Conservation (phyloP, 352 stramenopile species). For the Phytophthora pisi region DNA sequence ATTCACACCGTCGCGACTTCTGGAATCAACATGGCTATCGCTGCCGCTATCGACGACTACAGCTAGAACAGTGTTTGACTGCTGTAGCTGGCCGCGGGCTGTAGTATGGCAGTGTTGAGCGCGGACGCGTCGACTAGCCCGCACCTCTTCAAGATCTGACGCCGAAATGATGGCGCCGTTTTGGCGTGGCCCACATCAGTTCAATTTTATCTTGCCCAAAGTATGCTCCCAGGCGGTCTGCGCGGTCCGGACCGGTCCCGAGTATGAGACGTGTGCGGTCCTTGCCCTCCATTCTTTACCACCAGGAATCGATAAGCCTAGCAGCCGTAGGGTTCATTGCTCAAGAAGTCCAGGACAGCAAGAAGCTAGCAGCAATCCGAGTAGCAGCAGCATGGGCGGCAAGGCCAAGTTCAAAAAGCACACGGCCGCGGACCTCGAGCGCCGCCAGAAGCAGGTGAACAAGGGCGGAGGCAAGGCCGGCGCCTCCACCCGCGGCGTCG, state of each 20-base stretch:
- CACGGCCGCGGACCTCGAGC: slow-evolving; percentile 66
- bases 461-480: slow-evolving; percentile 61
- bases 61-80: no score
- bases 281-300: slow-evolving; percentile 31
- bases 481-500: slow-evolving; percentile 37
- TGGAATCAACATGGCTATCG: no score
- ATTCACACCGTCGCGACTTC: no score
- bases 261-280: slow-evolving; percentile 25
- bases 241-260: slow-evolving; percentile 29
- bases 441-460: slow-evolving; percentile 59
- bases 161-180: slow-evolving; percentile 3
- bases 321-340: slow-evolving; percentile 13
- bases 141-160: slow-evolving; percentile 12
- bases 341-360: slow-evolving; percentile 18
- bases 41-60: no score
- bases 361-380: not conserved
- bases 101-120: no score
- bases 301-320: not conserved
- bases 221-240: not conserved
- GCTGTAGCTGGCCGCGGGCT: no score
- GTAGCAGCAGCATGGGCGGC: slow-evolving; percentile 50
- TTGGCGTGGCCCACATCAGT: slow-evolving; percentile 2
- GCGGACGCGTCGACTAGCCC: no score
- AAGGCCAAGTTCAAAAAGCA: slow-evolving; percentile 86
- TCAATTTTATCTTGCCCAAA: not conserved